A percentile compares a stretch with the other conserved stretches of the same genome.
phyloP scores from a whole-genome alignment of 192 early-diverging fungal genomes.

The Coemansia sp. region DNA sequence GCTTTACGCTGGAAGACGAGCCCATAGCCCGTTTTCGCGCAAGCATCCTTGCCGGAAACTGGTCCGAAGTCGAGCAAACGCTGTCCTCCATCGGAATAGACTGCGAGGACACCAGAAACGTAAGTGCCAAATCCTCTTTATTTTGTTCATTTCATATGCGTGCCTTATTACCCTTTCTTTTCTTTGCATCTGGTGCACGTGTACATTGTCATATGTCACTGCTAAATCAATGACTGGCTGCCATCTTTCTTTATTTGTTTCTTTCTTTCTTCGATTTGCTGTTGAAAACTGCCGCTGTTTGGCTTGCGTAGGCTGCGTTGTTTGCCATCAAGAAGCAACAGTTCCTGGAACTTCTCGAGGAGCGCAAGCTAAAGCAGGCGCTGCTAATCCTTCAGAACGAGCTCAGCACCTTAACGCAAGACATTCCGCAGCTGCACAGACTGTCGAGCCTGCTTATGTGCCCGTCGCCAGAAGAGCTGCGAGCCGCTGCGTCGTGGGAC shows the following conservation, averaged over 20 bases:
- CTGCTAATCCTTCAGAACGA: conserved; percentile 76
- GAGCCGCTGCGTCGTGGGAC: conserved; percentile 71
- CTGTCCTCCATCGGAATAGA: conserved; percentile 47
- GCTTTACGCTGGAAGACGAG: conserved; percentile 70
- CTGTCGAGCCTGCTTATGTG: conserved; percentile 56
- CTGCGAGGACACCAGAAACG: conserved; percentile 15
- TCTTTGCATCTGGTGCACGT: conserved; percentile 1
- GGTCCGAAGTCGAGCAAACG: conserved; percentile 63
- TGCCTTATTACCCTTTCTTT: not conserved
- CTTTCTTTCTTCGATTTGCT: not conserved
- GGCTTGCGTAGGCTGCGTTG: conserved; percentile 34
- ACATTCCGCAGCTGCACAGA: conserved; percentile 68
- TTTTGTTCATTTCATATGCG: not conserved
- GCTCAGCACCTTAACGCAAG: conserved; percentile 66
- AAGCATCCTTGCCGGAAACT: conserved; percentile 73
- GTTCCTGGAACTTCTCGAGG: conserved; percentile 84
- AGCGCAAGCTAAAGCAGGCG: conserved; percentile 65
- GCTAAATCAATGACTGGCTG: not conserved
- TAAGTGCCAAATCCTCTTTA: conserved; percentile 10
- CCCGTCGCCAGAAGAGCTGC: conserved; percentile 60
- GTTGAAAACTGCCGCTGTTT: not conserved
- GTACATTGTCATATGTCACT: not conserved
- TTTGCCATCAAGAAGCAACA: conserved; percentile 88
- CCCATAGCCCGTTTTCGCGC: conserved; percentile 67
- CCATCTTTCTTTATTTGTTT: not conserved